Evolutionary conservation across 2,329 filamentous ascomycete species (phyloP).

Genomic region (Aureobasidium namibiae): DNA sequence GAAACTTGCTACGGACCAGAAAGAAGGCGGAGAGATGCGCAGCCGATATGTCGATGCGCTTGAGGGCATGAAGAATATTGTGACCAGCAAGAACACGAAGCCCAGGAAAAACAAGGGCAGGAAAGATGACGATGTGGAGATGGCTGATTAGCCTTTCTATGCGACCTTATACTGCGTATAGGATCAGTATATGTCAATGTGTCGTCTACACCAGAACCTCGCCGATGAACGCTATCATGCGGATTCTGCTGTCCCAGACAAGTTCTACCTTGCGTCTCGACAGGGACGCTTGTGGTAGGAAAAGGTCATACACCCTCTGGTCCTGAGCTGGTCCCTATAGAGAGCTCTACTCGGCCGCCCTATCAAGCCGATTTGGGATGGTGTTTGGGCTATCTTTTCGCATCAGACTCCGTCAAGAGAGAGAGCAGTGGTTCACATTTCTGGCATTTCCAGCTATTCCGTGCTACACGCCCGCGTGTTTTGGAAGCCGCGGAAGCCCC

Average conservation of each 20-base stretch:
- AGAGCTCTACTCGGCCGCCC: not conserved
- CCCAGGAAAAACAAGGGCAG: not conserved
- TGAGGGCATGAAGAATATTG: constrained; percentile 54
- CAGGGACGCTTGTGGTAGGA: not conserved
- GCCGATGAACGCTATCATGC: no score
- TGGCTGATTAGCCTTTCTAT: not conserved
- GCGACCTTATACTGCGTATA: not conserved
- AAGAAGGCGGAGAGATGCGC: constrained; percentile 29
- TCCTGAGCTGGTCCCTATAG: not conserved
- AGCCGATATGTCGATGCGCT: constrained; percentile 47
- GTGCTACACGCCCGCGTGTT: not conserved
- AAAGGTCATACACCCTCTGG: not conserved
- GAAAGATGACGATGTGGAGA: constrained; percentile 4
- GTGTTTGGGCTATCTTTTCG: no score
- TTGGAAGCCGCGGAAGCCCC: not conserved
- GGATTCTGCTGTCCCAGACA: no score
- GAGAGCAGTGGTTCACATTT: no score
- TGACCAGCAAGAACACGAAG: constrained; percentile 26
- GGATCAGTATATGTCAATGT: not conserved
- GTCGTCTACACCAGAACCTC: not conserved
- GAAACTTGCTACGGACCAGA: constrained; percentile 25
- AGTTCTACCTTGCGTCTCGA: no score
- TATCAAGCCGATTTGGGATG: not conserved
- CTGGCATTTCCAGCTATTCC: no score
- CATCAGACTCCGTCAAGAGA: no score